Conservation (phyloP, 257 asterid species). For the Eucommia ulmoides region DNA sequence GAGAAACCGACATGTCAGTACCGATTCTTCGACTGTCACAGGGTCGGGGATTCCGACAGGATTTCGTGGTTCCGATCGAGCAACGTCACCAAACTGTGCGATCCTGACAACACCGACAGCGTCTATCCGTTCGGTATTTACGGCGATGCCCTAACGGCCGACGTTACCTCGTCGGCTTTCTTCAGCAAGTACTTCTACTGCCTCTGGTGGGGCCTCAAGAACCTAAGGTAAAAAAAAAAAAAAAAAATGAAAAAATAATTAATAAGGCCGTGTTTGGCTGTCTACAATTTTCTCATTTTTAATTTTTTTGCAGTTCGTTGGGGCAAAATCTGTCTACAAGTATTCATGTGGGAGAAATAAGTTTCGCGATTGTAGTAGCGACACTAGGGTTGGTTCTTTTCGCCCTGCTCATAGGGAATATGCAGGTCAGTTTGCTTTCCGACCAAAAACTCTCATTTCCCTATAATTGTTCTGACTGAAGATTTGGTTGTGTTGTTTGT, state of each 20-base stretch:
- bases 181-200: constrained; percentile 87
- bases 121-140: constrained; percentile 79
- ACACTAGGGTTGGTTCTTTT: constrained; percentile 79
- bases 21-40: constrained; percentile 51
- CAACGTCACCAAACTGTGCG: constrained; percentile 48
- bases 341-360: constrained; percentile 69
- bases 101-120: constrained; percentile 22
- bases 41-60: constrained; percentile 31
- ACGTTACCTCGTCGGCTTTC: constrained; percentile 56
- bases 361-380: constrained; percentile 67
- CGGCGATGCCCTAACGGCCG: constrained; percentile 53
- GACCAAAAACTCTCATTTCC: too few relatives aligned
- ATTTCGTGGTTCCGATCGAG: constrained; percentile 56
- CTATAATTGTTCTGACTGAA: too few relatives aligned
- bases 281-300: not conserved
- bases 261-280: not conserved
- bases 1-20: constrained; percentile 40
- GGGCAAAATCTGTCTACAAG: constrained; percentile 82
- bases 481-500: too few relatives aligned
- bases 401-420: constrained; percentile 86
- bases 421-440: constrained; percentile 81
- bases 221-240: constrained; percentile 55
- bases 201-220: constrained; percentile 94
- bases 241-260: too few relatives aligned
- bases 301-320: constrained; percentile 54